These are phyloP conservation scores for Sphagnum magellanicum DNA, from an alignment of 228 moss, liverwort and hornwort genomes.

Conservation along the genomic window DNA sequence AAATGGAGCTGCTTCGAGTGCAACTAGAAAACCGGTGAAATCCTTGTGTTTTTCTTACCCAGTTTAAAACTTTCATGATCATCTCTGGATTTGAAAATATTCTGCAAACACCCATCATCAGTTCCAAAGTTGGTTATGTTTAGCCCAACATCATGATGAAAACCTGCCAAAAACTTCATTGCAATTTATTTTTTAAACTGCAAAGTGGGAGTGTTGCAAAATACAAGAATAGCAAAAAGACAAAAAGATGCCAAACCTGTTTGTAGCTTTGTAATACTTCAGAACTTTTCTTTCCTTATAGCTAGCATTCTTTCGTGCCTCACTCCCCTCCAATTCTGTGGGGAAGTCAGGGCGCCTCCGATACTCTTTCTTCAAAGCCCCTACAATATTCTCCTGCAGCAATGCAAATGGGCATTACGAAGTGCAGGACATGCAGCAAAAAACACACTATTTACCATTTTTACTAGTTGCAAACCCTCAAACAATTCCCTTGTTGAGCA, in stretches of 20 bases:
- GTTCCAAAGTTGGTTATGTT: too few species aligned
- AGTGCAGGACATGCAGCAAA: not conserved
- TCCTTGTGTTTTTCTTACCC: too few species aligned
- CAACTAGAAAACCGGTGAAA: too few species aligned
- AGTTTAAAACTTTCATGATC: too few species aligned
- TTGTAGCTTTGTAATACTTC: constrained; percentile 38
- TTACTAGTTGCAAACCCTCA: not conserved
- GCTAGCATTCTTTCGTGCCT: constrained; percentile 30
- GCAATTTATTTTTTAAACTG: too few species aligned
- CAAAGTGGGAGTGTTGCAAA: too few species aligned
- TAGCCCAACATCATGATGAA: too few species aligned
- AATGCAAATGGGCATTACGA: not conserved
- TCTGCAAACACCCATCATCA: too few species aligned
- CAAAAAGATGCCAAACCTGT: constrained; percentile 14
- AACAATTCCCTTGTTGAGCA: not conserved
- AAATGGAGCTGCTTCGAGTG: too few species aligned
- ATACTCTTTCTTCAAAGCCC: constrained; percentile 32
- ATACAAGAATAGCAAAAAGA: too few species aligned
- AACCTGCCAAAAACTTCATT: too few species aligned
- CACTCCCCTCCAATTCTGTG: constrained; percentile 21
- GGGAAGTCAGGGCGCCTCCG: constrained; percentile 12
- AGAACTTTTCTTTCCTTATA: constrained; percentile 45
- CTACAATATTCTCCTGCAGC: constrained; percentile 33
- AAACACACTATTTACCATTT: not conserved
- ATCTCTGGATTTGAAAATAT: too few species aligned